Evolutionary conservation across 768 basidiomycete species (phyloP).

Genomic region (Xerocomellus intermedius): DNA sequence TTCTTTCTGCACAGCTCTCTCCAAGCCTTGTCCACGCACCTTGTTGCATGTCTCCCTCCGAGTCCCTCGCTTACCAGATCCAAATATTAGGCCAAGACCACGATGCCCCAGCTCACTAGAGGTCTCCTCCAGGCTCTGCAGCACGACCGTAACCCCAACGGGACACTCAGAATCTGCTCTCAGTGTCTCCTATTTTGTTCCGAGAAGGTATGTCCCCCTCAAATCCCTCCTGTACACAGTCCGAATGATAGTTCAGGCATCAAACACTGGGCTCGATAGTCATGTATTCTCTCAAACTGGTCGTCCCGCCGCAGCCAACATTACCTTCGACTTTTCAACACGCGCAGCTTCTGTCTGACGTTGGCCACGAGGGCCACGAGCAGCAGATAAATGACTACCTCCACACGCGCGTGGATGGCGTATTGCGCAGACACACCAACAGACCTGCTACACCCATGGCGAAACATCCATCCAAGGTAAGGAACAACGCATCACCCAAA

Average conservation of each 20-base stretch:
- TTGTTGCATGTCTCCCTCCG: too few species aligned
- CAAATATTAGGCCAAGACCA: neutral
- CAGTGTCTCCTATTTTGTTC: neutral
- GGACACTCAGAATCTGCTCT: neutral
- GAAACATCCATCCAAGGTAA: neutral
- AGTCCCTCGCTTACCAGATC: neutral
- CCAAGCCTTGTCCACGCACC: neutral
- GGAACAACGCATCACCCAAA: neutral
- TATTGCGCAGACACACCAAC: neutral
- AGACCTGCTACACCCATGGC: too few species aligned
- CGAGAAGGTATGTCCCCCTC: neutral
- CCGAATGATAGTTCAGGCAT: neutral
- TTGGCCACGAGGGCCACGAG: neutral
- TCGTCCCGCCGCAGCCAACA: neutral
- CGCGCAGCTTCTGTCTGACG: neutral
- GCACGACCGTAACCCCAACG: neutral
- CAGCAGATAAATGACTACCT: neutral
- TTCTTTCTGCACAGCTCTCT: neutral
- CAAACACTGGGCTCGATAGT: neutral
- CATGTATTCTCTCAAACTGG: neutral
- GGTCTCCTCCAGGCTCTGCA: neutral
- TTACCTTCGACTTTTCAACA: neutral
- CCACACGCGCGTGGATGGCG: neutral
- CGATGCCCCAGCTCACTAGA: neutral
- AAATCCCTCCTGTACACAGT: neutral